A percentile compares a stretch with the other conserved stretches of the same genome.
These are phyloP conservation scores for Choricystis sp. DNA, from an alignment of 139 green algal species.

Conservation along the genomic window DNA sequence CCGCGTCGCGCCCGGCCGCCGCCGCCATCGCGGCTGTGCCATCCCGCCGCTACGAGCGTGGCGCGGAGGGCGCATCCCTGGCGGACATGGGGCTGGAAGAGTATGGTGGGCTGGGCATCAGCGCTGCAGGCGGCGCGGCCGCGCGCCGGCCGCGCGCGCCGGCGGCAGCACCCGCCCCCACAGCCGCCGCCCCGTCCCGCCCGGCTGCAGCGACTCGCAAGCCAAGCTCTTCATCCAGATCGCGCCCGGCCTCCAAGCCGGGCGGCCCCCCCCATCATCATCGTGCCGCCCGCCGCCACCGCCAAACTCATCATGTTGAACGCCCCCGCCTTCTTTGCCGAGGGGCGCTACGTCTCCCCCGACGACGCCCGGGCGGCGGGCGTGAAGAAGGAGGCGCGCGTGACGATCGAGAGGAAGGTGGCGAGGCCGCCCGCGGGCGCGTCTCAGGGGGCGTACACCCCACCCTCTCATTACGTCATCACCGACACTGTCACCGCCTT, in stretches of 20 bases:
- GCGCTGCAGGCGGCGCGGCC: neutral
- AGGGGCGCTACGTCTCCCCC: constrained; percentile 8
- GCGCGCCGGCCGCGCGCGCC: neutral
- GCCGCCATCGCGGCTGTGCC: neutral
- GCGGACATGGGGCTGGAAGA: constrained; percentile 3
- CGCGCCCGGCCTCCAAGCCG: neutral
- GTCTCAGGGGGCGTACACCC: no score
- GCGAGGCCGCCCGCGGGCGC: constrained; percentile 10
- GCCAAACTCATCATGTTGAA: constrained; percentile 31
- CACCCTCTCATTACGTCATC: constrained; percentile 15
- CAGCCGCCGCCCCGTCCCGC: neutral
- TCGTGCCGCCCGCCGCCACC: constrained; percentile 19
- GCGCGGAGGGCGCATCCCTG: neutral
- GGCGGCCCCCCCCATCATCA: constrained; percentile 19
- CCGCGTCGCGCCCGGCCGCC: neutral
- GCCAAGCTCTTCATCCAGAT: neutral
- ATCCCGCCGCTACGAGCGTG: neutral
- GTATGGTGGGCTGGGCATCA: neutral
- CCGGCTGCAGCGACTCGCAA: neutral
- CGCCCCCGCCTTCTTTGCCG: constrained; percentile 19
- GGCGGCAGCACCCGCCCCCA: neutral
- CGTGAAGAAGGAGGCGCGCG: neutral
- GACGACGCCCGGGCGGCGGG: constrained; percentile 4
- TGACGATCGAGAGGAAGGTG: constrained; percentile 14
- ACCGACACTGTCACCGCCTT: constrained; percentile 8